These are phyloP conservation scores for Dorcoceras hygrometricum DNA, from an alignment of 257 asterid species.

Conservation along the genomic window DNA sequence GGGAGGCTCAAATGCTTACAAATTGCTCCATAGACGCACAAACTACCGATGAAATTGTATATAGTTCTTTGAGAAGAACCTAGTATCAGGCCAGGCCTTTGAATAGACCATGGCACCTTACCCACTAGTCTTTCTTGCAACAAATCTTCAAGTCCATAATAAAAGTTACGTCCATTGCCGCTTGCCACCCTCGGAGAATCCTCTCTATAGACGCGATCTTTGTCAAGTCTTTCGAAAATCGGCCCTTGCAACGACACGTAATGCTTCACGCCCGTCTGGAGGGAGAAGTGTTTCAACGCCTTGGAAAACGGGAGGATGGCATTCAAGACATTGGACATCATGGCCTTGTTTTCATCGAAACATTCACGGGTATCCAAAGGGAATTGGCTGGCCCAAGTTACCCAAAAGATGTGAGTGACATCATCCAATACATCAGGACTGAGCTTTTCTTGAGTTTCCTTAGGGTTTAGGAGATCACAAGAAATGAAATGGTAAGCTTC, in stretches of 20 bases:
- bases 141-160: conserved; percentile 76
- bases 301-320: conserved; percentile 50
- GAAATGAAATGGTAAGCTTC: conserved; percentile 46
- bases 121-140: conserved; percentile 44
- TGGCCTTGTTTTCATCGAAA: conserved; percentile 49
- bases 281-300: conserved; percentile 55
- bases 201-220: conserved; percentile 40
- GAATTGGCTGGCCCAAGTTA: conserved; percentile 74
- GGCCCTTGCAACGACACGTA: conserved; percentile 45
- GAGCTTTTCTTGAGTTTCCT: conserved; percentile 47
- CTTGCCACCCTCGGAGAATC: conserved; percentile 50
- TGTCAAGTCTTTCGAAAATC: neutral
- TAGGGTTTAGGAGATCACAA: conserved; percentile 58
- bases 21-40: conserved; percentile 71
- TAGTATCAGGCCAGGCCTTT: conserved; percentile 69
- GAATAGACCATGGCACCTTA: conserved; percentile 63
- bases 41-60: conserved; percentile 64
- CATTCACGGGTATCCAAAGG: conserved; percentile 62
- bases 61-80: conserved; percentile 56
- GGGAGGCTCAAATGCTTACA: conserved; percentile 65
- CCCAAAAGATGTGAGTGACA: conserved; percentile 72
- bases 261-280: conserved; percentile 80
- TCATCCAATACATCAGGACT: conserved; percentile 28
- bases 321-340: conserved; percentile 65
- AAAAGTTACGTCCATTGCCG: conserved; percentile 43